Percentiles rank a stretch among this genome's conserved stretches.
Conservation (phyloP, 75 land plant species). For the Picea glauca region DNA sequence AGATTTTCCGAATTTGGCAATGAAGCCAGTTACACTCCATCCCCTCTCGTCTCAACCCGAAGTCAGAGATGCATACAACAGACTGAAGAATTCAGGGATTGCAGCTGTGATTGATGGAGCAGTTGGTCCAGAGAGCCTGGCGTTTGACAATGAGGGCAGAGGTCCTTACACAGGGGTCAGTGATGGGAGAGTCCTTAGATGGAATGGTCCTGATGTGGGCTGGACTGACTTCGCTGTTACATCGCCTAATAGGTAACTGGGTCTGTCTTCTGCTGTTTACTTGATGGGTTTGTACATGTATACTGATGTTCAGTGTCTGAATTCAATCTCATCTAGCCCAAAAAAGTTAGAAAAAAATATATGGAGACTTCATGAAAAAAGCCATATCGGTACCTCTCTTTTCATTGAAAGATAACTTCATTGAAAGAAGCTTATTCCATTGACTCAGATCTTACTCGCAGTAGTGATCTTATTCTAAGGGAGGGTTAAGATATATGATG, state of each 20-base stretch:
- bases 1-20: neutral
- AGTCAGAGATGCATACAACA: conserved; percentile 2
- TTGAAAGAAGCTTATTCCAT: no score
- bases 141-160: conserved; percentile 49
- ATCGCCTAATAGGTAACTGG: conserved; percentile 33
- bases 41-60: conserved; percentile 7
- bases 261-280: no score
- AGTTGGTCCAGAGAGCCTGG: conserved; percentile 62
- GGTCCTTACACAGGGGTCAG: conserved; percentile 71
- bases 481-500: no score
- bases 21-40: neutral
- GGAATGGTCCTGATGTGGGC: conserved; percentile 34
- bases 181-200: conserved; percentile 60
- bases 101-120: conserved; percentile 13
- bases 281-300: no score
- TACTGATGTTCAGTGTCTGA: no score
- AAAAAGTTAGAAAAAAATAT: no score
- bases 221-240: conserved; percentile 55
- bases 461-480: no score
- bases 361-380: no score
- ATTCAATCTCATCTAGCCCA: no score
- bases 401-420: no score
- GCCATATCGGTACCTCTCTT: no score
- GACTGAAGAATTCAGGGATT: conserved; percentile 6
- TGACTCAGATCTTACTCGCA: no score